These are phyloP conservation scores for Tephrocybe sp. DNA, from an alignment of 768 basidiomycete genomes.

Conservation along the genomic window DNA sequence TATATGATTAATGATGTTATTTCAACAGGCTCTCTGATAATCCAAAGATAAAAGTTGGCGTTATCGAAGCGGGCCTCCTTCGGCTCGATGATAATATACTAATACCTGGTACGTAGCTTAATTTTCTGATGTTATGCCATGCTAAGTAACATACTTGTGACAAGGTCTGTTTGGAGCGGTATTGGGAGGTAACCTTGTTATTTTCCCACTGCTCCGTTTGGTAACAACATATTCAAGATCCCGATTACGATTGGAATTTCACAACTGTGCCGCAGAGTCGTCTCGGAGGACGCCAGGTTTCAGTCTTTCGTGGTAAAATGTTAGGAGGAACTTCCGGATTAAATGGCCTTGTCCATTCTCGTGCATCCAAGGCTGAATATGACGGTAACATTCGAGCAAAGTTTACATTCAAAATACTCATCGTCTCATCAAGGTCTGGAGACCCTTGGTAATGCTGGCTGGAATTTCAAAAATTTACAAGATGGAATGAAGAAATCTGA, in stretches of 20 bases:
- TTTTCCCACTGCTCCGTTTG: no score
- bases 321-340: conserved; percentile 26
- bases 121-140: not conserved
- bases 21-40: conserved; percentile 31
- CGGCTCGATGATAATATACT: conserved; percentile 15
- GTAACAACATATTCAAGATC: conserved; percentile 9
- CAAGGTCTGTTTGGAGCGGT: conserved; percentile 5
- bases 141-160: not conserved
- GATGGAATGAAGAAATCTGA: conserved; percentile 4
- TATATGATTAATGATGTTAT: conserved; percentile 20
- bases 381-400: no score
- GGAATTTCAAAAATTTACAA: conserved; percentile 4
- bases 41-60: conserved; percentile 30
- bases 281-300: conserved; percentile 17
- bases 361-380: conserved; percentile 11
- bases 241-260: conserved; percentile 27
- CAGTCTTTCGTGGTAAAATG: conserved; percentile 24
- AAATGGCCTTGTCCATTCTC: conserved; percentile 9
- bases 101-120: conserved; percentile 19
- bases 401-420: not conserved
- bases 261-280: conserved; percentile 23
- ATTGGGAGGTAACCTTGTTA: not conserved
- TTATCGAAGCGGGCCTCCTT: conserved; percentile 33
- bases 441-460: conserved; percentile 11
- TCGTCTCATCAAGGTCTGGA: not conserved